A percentile compares a stretch with the other conserved stretches of the same genome.
Conservation (phyloP, 148 eudicot species). For the Amaranthus hypochondriacus region DNA sequence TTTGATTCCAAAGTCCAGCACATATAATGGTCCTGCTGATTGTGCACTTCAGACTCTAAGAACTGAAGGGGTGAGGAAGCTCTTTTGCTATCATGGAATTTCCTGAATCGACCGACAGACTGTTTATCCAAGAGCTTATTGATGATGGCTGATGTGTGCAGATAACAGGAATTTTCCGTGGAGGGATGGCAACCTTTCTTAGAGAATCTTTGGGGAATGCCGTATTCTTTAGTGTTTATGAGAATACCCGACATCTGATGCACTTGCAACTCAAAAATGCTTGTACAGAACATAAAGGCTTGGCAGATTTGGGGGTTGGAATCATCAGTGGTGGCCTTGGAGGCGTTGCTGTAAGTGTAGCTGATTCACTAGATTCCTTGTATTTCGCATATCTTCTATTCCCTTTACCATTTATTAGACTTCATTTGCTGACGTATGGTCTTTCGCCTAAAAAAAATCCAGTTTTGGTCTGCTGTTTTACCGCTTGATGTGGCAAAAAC, state of each 20-base stretch:
- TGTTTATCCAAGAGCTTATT: conserved; percentile 12
- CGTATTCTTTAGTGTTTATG: conserved; percentile 75
- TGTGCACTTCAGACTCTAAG: conserved; percentile 68
- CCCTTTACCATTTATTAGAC: neutral
- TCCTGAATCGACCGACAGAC: conserved; percentile 10
- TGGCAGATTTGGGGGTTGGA: conserved; percentile 78
- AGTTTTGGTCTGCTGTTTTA: conserved; percentile 80
- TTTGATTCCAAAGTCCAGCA: conserved; percentile 47
- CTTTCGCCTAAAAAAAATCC: conserved; percentile 8
- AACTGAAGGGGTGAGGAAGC: conserved; percentile 68
- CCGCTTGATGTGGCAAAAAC: conserved; percentile 94
- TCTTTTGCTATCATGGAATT: neutral
- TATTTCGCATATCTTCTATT: neutral
- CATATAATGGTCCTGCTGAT: conserved; percentile 62
- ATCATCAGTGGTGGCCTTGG: conserved; percentile 84
- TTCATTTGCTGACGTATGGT: conserved; percentile 7
- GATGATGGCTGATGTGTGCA: conserved; percentile 32
- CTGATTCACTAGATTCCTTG: neutral
- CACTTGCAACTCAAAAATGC: conserved; percentile 48
- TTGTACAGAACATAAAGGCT: conserved; percentile 32
- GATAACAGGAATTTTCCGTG: conserved; percentile 82
- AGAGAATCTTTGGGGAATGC: conserved; percentile 86
- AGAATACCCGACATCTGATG: conserved; percentile 62
- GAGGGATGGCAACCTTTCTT: conserved; percentile 70
- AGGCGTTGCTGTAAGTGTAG: conserved; percentile 72